phyloP scores from a whole-genome alignment of 2,329 filamentous ascomycete species.

The Madurella mycetomatis region DNA sequence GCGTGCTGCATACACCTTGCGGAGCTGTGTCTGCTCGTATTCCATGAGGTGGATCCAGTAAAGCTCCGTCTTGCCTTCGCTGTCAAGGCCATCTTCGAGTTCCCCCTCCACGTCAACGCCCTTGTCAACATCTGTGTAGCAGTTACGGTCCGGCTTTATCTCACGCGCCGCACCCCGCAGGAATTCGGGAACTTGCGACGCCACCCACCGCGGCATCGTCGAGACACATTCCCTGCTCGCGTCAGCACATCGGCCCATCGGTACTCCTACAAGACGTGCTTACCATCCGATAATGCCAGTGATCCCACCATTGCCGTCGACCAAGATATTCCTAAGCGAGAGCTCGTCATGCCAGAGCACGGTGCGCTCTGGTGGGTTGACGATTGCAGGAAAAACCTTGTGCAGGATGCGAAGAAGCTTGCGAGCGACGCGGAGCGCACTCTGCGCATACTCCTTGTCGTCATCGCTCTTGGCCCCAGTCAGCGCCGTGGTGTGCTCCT shows the following conservation, averaged over 20 bases:
- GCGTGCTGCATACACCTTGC: slow-evolving; percentile 31
- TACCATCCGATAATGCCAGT: slow-evolving; percentile 39
- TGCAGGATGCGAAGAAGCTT: slow-evolving; percentile 31
- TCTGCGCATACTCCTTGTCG: slow-evolving; percentile 31
- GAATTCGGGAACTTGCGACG: slow-evolving; percentile 33
- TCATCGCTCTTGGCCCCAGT: slow-evolving; percentile 25
- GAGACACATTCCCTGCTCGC: slow-evolving; percentile 34
- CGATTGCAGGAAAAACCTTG: slow-evolving; percentile 29
- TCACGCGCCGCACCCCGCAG: slow-evolving; percentile 29
- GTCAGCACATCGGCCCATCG: neutral
- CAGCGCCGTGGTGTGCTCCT: slow-evolving; percentile 26
- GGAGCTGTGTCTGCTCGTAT: slow-evolving; percentile 36
- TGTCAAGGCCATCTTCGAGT: slow-evolving; percentile 30
- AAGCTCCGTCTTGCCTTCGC: slow-evolving; percentile 35
- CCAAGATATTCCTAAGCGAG: slow-evolving; percentile 36
- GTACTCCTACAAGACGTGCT: neutral
- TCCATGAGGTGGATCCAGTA: slow-evolving; percentile 37
- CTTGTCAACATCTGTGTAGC: slow-evolving; percentile 29
- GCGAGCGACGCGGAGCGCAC: slow-evolving; percentile 22
- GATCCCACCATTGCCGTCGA: slow-evolving; percentile 34
- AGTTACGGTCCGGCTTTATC: slow-evolving; percentile 30
- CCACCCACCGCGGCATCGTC: slow-evolving; percentile 36
- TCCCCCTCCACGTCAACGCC: slow-evolving; percentile 9
- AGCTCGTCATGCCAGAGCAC: slow-evolving; percentile 39
- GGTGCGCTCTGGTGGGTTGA: slow-evolving; percentile 28